Conservation (phyloP, 1,139 yeast species). For the Pichia sp. region DNA sequence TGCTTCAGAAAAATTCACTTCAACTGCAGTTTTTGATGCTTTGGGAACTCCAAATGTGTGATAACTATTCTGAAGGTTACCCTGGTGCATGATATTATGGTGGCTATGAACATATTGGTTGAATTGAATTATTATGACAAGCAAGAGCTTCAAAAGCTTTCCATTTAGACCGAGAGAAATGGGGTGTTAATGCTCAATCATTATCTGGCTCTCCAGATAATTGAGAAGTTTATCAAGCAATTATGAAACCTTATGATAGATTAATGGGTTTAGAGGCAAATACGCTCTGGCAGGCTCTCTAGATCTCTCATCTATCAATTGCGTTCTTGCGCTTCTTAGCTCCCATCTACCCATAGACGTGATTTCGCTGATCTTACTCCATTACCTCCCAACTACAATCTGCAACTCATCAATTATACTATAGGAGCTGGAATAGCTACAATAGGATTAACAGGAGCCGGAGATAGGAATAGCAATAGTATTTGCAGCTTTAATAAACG, state of each 20-base stretch:
- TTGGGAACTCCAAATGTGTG: constrained; percentile 96
- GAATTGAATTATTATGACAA: constrained; percentile 87
- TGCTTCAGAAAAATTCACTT: constrained; percentile 91
- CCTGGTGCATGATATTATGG: constrained; percentile 88
- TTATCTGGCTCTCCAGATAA: constrained; percentile 97
- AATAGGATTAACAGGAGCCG: too few relatives aligned
- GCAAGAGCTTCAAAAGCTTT: constrained; percentile 88
- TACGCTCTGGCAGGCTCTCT: too few relatives aligned
- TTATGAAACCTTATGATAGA: constrained; percentile 91
- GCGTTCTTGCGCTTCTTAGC: too few relatives aligned
- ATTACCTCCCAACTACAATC: too few relatives aligned
- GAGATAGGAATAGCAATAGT: too few relatives aligned
- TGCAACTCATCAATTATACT: too few relatives aligned
- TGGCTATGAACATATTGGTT: constrained; percentile 91
- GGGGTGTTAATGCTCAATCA: constrained; percentile 98
- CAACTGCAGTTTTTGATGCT: constrained; percentile 93
- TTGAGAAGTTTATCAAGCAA: constrained; percentile 90
- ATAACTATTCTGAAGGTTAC: constrained; percentile 81
- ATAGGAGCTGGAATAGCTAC: too few relatives aligned
- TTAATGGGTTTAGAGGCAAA: constrained; percentile 97
- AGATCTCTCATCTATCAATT: too few relatives aligned
- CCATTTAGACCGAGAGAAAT: constrained; percentile 65
- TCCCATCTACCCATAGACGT: too few relatives aligned
- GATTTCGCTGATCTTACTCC: too few relatives aligned
- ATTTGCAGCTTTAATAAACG: too few relatives aligned